Evolutionary conservation across 2,329 filamentous ascomycete species (phyloP).

Genomic region (Pseudogymnoascus sp.): DNA sequence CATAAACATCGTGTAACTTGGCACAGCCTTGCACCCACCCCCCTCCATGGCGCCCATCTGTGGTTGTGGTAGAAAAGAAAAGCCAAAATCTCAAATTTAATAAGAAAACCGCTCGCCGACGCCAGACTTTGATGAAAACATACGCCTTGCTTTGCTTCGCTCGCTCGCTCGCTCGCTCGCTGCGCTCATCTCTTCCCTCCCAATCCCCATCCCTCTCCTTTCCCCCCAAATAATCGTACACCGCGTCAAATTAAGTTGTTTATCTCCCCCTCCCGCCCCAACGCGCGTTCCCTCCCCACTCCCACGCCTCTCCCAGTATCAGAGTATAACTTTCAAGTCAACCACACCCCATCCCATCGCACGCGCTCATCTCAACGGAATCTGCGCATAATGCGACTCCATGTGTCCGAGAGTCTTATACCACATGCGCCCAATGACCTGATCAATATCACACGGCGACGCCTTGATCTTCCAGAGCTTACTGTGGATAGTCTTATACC

Average conservation of each 20-base stretch:
- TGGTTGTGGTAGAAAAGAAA: neutral
- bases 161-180: neutral
- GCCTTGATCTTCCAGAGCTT: slow-evolving; percentile 31
- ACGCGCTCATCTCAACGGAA: neutral
- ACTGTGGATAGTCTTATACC: slow-evolving; percentile 30
- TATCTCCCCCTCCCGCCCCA: neutral
- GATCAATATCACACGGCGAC: neutral
- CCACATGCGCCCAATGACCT: neutral
- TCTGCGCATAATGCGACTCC: neutral
- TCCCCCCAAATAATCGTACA: neutral
- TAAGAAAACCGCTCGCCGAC: neutral
- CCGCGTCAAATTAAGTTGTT: neutral
- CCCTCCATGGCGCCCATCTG: neutral
- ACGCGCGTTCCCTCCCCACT: neutral
- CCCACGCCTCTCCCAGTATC: neutral
- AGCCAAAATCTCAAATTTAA: neutral
- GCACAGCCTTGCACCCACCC: neutral
- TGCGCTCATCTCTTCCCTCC: neutral
- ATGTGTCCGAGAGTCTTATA: neutral
- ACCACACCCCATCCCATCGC: neutral
- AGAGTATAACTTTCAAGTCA: neutral
- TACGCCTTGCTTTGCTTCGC: neutral
- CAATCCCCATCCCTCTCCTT: neutral
- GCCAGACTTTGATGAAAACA: neutral
- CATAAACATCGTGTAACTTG: neutral